phyloP scores from a whole-genome alignment of 345 rosid species.

The Boechera divaricarpa region DNA sequence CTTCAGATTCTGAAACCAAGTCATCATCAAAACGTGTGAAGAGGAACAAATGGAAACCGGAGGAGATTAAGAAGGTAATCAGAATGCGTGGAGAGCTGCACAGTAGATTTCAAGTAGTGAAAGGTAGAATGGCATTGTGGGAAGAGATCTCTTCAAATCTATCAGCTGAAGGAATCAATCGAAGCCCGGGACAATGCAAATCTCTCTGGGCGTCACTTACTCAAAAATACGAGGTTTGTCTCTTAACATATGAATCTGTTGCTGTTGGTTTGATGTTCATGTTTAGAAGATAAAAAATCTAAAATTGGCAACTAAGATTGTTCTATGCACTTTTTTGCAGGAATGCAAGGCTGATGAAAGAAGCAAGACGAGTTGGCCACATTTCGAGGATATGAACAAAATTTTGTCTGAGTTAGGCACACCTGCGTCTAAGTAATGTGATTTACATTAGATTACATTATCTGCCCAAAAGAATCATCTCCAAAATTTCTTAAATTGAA shows the following conservation, averaged over 20 bases:
- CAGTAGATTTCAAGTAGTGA: conserved; percentile 71
- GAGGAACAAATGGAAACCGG: conserved; percentile 88
- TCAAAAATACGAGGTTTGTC: conserved; percentile 82
- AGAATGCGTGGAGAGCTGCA: conserved; percentile 71
- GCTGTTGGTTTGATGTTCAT: neutral
- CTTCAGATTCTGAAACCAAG: conserved; percentile 49
- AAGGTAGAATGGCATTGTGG: conserved; percentile 97
- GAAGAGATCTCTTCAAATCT: conserved; percentile 77
- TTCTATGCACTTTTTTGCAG: conserved; percentile 45
- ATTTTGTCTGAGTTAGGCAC: conserved; percentile 62
- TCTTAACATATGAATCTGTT: neutral
- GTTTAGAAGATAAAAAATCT: neutral
- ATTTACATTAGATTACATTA: neutral
- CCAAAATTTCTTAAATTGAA: conserved; percentile 4
- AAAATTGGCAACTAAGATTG: neutral
- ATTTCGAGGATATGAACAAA: conserved; percentile 72
- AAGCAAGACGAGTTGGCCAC: conserved; percentile 64
- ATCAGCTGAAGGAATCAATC: conserved; percentile 60
- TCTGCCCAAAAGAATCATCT: conserved; percentile 8
- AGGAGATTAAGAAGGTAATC: conserved; percentile 80
- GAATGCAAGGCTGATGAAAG: conserved; percentile 59
- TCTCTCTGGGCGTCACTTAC: conserved; percentile 87
- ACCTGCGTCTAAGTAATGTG: conserved; percentile 31
- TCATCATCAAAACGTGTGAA: conserved; percentile 56
- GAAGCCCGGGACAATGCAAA: conserved; percentile 91